A percentile compares a stretch with the other conserved stretches of the same genome.
Evolutionary conservation across 108 stramenopile genomes (phyloP).

Genomic region (Schizochytrium sp.): DNA sequence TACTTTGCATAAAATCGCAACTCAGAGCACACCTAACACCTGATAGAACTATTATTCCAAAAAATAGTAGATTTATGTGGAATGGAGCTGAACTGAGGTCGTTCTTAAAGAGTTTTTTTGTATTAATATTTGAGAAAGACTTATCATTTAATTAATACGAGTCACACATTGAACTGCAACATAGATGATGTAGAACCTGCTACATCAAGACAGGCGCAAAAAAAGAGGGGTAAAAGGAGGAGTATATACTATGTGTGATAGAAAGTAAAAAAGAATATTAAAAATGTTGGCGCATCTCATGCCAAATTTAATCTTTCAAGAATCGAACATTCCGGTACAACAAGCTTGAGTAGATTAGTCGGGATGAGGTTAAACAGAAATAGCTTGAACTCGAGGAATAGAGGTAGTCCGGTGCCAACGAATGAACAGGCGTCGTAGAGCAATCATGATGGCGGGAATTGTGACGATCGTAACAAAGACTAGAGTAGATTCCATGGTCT

Average conservation of each 20-base stretch:
- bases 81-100: neutral
- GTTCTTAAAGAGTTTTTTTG: no score
- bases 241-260: neutral
- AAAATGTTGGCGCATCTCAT: neutral
- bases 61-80: neutral
- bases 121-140: no score
- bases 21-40: neutral
- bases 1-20: neutral
- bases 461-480: neutral
- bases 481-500: neutral
- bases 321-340: neutral
- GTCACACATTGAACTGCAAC: neutral
- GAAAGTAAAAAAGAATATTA: neutral
- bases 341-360: neutral
- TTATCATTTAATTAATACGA: neutral
- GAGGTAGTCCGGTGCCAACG: conserved; percentile 55
- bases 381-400: neutral
- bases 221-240: neutral
- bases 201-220: no score
- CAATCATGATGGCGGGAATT: neutral
- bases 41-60: neutral
- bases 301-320: neutral
- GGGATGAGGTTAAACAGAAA: neutral
- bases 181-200: neutral
- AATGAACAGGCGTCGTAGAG: conserved; percentile 21